Evolutionary conservation across 257 asterid species (phyloP).

Genomic region (Solanum megistacrolobum): DNA sequence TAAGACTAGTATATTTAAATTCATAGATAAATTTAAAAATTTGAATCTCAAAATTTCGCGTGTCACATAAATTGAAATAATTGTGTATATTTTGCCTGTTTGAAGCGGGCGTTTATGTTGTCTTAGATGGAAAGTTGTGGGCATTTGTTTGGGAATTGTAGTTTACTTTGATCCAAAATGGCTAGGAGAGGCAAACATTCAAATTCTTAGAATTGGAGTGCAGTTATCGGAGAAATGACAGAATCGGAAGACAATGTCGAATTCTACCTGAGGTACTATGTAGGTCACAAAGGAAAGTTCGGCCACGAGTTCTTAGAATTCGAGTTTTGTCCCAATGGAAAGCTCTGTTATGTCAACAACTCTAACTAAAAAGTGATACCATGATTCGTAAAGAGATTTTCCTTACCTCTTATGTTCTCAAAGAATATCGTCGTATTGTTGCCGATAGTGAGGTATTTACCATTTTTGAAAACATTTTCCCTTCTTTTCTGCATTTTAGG

Average conservation of each 20-base stretch:
- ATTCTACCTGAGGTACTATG: constrained; percentile 88
- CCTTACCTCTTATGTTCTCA: constrained; percentile 71
- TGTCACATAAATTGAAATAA: too few relatives aligned
- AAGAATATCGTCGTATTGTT: constrained; percentile 89
- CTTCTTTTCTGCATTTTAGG: neutral
- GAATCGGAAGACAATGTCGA: constrained; percentile 30
- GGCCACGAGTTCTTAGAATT: constrained; percentile 88
- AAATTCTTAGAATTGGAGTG: neutral
- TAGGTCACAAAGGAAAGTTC: constrained; percentile 76
- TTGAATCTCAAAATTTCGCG: too few relatives aligned
- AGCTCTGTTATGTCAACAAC: constrained; percentile 87
- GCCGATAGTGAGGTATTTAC: constrained; percentile 52
- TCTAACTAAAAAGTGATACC: constrained; percentile 96
- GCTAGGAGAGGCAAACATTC: neutral
- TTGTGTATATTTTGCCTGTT: neutral
- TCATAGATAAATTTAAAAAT: too few relatives aligned
- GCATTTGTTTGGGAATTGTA: neutral
- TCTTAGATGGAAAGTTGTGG: neutral
- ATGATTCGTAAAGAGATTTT: constrained; percentile 95
- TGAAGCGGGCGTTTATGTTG: neutral
- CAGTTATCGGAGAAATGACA: neutral
- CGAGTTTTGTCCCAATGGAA: constrained; percentile 86
- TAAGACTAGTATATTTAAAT: too few relatives aligned
- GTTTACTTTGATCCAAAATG: neutral
- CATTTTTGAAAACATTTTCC: neutral